phyloP scores from a whole-genome alignment of 257 asterid species.

The Phtheirospermum japonicum region DNA sequence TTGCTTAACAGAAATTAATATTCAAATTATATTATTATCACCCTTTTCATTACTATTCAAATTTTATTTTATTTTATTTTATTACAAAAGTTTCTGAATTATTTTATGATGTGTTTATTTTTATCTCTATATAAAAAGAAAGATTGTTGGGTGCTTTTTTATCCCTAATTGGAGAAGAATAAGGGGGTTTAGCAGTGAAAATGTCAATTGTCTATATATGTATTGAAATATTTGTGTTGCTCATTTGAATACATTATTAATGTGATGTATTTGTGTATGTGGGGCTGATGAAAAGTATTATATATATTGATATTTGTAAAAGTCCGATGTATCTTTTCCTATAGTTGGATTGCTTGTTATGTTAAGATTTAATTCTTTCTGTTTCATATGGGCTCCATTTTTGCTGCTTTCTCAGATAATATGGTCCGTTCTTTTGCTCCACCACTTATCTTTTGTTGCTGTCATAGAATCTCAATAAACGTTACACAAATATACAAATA shows the following conservation, averaged over 20 bases:
- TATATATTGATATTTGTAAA: neutral
- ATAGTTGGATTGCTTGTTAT: neutral
- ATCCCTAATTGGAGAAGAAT: too few relatives aligned
- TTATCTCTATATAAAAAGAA: too few relatives aligned
- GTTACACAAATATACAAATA: too few relatives aligned
- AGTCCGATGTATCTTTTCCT: neutral
- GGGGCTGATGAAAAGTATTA: neutral
- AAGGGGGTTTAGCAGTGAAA: too few relatives aligned
- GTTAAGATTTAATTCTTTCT: neutral
- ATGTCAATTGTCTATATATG: slow-evolving; percentile 20
- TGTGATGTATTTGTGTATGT: slow-evolving; percentile 9
- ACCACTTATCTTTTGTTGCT: too few relatives aligned
- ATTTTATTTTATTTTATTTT: too few relatives aligned
- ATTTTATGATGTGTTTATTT: neutral
- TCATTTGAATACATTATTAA: slow-evolving; percentile 6
- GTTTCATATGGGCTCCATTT: slow-evolving; percentile 13
- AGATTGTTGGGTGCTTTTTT: too few relatives aligned
- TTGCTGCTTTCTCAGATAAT: neutral
- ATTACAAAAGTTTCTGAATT: too few relatives aligned
- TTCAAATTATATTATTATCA: too few relatives aligned
- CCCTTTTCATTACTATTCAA: too few relatives aligned
- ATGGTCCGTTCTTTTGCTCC: neutral
- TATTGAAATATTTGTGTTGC: slow-evolving; percentile 20
- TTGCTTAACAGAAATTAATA: slow-evolving; percentile 54
- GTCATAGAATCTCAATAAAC: too few relatives aligned